Percentiles rank a stretch among this genome's conserved stretches.
phyloP scores from a whole-genome alignment of 75 land plant genomes.

The Isoetes taiwanensis region DNA sequence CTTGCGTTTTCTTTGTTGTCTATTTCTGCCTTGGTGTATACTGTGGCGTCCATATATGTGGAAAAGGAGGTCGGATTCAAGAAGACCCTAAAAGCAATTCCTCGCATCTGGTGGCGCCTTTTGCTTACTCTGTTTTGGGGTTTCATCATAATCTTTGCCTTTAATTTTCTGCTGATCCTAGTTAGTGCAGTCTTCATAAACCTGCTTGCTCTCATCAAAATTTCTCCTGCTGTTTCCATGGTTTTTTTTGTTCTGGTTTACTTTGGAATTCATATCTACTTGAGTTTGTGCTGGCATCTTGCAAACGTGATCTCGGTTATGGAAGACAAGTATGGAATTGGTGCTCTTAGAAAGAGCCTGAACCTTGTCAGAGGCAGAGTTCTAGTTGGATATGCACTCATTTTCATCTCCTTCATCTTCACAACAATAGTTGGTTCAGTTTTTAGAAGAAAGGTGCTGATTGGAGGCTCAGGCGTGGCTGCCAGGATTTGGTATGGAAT shows the following conservation, averaged over 20 bases:
- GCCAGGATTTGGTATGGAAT: slow-evolving; percentile 35
- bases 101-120: slow-evolving; percentile 61
- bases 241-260: too few relatives aligned
- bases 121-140: slow-evolving; percentile 75
- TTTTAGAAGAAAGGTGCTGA: too few relatives aligned
- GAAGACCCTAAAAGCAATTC: slow-evolving; percentile 52
- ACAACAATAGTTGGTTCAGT: slow-evolving; percentile 14
- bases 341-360: slow-evolving; percentile 56
- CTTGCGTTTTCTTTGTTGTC: slow-evolving; percentile 87
- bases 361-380: slow-evolving; percentile 54
- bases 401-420: slow-evolving; percentile 31
- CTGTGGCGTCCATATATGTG: slow-evolving; percentile 85
- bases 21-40: slow-evolving; percentile 83
- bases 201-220: too few relatives aligned
- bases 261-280: slow-evolving; percentile 27
- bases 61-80: slow-evolving; percentile 49
- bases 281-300: slow-evolving; percentile 67
- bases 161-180: too few relatives aligned
- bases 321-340: slow-evolving; percentile 61
- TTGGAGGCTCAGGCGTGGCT: not conserved
- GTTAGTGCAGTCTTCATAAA: too few relatives aligned
- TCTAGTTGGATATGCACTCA: slow-evolving; percentile 26
- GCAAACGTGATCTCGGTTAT: slow-evolving; percentile 84
- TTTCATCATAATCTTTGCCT: slow-evolving; percentile 41
- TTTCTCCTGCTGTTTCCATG: too few relatives aligned